Evolutionary conservation across 805 yeast genomes (phyloP), one percentile per base, ranked within the genome.

Genomic region (Kodamaea lidongshanica): DNA sequence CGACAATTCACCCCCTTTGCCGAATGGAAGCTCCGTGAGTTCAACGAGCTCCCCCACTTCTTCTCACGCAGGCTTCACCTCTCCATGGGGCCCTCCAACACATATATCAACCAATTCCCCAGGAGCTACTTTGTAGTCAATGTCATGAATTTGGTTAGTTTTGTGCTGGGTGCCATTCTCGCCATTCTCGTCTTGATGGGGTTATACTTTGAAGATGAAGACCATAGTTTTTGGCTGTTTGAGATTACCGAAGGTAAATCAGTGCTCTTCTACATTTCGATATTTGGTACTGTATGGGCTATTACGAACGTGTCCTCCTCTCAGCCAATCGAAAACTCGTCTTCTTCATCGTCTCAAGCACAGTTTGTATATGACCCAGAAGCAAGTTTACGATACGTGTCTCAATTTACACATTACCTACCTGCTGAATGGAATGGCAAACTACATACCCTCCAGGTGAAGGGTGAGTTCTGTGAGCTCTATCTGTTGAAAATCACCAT

Each of bases 1-100:
- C 65, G 98, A 27, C 94, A 87, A 44, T 92, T 86, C 50, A 85
- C 97, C 0, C 96, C 96, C 0, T 74, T 74, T 56, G 96, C 97
- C 0, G 88, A 83, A 46, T 92, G 97, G 97, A 85, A 80, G 50
- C 71, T 92, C 46, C 65, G 99, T 34, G 99, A 92, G 47, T 85
- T 82, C 50, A 92, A 92, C 54, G 99, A 92, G 50, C 65, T 92
- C 6, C 85, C 85, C 25, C 98, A 92, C 54, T 67, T 89, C 16
- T 92, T 92, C 56, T 76, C 77, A 34, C 77, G 79, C 43, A 65
- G 99, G 28, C 57, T 92, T 23, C 83, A 77, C 27, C 57, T 84
- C 37, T 84, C 96, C 30, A 71, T 76, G 17, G 82, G 74, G 10
- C 77, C 87, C 5, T 95, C 97, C 0, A 72, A 82, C 24, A 72